Percentiles rank a stretch among this genome's conserved stretches.
phyloP scores from a whole-genome alignment of 2,329 filamentous ascomycete genomes.

The Claviceps sp. region DNA sequence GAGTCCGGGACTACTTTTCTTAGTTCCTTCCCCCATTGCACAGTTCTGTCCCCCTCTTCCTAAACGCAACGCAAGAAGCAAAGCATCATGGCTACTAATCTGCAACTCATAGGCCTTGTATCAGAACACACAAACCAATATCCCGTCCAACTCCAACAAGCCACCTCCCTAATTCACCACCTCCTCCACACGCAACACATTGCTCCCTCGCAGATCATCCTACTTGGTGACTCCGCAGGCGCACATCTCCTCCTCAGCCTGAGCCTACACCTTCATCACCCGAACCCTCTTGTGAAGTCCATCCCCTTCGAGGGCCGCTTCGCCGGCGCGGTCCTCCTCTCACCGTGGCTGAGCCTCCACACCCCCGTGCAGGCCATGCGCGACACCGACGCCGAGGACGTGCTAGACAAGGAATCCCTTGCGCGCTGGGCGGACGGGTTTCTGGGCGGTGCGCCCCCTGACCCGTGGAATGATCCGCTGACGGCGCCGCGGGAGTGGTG shows the following conservation, averaged over 20 bases:
- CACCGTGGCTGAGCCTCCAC: conserved; percentile 4
- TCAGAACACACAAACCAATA: conserved; percentile 2
- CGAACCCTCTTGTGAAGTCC: not conserved
- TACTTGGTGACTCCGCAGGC: conserved; percentile 5
- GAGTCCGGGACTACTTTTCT: not conserved
- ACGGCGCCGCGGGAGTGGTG: conserved; percentile 5
- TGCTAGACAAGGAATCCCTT: not conserved
- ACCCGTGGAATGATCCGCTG: conserved; percentile 5
- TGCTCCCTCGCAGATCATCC: not conserved
- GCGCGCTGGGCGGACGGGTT: conserved; percentile 1
- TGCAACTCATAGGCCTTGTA: not conserved
- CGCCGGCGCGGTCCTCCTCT: conserved; percentile 3
- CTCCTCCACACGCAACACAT: not conserved
- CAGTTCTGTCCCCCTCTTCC: no score
- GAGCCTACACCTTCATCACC: conserved; percentile 1
- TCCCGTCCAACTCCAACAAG: conserved; percentile 4
- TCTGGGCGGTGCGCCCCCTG: not conserved
- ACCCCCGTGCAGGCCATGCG: not conserved
- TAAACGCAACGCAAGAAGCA: no score
- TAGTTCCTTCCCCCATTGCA: not conserved
- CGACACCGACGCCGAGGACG: not conserved
- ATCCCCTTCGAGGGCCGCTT: not conserved
- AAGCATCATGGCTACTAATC: not conserved
- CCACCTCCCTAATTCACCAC: not conserved
- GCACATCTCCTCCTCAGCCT: conserved; percentile 3